A percentile compares a stretch with the other conserved stretches of the same genome.
Evolutionary conservation across 177 flowering plant genomes (phyloP).

Genomic region (Telopea speciosissima): DNA sequence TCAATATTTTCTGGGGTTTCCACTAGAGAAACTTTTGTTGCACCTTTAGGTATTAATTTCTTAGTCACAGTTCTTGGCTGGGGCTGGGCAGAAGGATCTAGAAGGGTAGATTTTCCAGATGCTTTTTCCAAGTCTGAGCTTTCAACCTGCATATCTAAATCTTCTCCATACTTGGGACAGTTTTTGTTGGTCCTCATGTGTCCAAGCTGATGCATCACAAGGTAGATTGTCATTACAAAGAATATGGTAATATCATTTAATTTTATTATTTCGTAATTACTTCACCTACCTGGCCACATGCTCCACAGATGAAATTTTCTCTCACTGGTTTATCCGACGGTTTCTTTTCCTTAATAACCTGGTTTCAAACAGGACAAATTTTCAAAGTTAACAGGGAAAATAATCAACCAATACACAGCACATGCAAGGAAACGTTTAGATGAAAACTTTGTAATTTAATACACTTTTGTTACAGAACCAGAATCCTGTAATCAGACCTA

Average conservation of each 20-base stretch:
- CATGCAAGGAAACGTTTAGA: background rate
- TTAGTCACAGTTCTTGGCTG: conserved; percentile 43
- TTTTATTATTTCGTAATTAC: background rate
- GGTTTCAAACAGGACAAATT: conserved; percentile 13
- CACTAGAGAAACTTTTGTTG: conserved; percentile 37
- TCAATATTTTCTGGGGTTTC: conserved; percentile 54
- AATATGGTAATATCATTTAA: background rate
- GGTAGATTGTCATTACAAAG: conserved; percentile 2
- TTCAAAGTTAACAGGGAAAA: background rate
- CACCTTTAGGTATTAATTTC: conserved; percentile 45
- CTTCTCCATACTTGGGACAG: conserved; percentile 90
- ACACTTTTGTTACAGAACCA: no score
- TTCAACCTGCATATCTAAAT: conserved; percentile 48
- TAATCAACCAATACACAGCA: background rate
- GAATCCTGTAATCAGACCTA: no score
- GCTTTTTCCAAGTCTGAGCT: conserved; percentile 38
- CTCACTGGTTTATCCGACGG: conserved; percentile 46
- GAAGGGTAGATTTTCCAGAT: conserved; percentile 31
- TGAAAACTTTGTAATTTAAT: background rate
- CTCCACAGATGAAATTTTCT: conserved; percentile 87
- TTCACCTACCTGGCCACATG: conserved; percentile 82
- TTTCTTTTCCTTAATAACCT: conserved; percentile 77
- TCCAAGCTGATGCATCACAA: conserved; percentile 52
- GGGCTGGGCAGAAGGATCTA: conserved; percentile 38
- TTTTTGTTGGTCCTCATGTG: conserved; percentile 98